Conservation (phyloP, 495 filamentous ascomycete species). For the Trichocladium antarcticum region DNA sequence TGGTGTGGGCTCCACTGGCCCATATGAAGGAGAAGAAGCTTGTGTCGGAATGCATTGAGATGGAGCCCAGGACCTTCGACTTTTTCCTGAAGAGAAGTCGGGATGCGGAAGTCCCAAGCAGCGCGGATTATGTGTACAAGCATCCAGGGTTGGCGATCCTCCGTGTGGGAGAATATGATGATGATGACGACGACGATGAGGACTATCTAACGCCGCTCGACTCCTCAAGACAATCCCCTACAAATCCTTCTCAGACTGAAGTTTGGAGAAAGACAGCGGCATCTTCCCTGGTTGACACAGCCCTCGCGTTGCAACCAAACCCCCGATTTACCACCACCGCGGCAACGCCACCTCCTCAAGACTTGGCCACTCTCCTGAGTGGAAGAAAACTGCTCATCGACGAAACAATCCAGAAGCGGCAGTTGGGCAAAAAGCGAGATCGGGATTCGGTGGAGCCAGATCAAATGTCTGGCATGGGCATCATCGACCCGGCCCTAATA, state of each 20-base stretch:
- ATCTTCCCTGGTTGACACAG: background rate
- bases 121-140: slow-evolving; percentile 41
- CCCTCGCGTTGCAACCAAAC: background rate
- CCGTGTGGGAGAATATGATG: slow-evolving; percentile 21
- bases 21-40: slow-evolving; percentile 24
- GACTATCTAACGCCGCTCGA: slow-evolving; percentile 21
- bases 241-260: no score
- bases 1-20: slow-evolving; percentile 39
- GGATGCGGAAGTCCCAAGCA: slow-evolving; percentile 24
- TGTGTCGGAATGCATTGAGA: slow-evolving; percentile 25
- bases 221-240: background rate
- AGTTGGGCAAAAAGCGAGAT: background rate
- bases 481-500: background rate
- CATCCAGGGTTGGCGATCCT: slow-evolving; percentile 43
- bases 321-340: background rate
- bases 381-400: slow-evolving; percentile 13
- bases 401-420: slow-evolving; percentile 1
- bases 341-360: background rate
- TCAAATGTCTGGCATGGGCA: background rate
- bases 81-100: slow-evolving; percentile 16
- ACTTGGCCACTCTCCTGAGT: slow-evolving; percentile 10
- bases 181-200: slow-evolving; percentile 37
- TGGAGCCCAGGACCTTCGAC: slow-evolving; percentile 15
- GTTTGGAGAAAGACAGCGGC: background rate
- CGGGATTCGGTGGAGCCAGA: background rate